Conservation (phyloP, 257 asterid species). For the Primulina eburnea region DNA sequence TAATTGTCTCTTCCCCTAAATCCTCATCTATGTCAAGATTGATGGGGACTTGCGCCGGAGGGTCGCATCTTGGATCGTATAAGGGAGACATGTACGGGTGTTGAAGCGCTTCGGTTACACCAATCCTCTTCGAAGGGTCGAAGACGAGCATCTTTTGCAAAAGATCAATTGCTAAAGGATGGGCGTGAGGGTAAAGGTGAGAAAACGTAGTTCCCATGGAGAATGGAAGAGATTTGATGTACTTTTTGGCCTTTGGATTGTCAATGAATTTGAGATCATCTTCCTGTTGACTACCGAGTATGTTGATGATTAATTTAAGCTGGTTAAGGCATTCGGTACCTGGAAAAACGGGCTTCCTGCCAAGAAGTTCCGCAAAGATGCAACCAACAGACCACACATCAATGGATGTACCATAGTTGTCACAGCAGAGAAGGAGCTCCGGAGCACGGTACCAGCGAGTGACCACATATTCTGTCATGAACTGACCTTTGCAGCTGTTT, state of each 20-base stretch:
- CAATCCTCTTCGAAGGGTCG: slow-evolving; percentile 63
- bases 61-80: slow-evolving; percentile 44
- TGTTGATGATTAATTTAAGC: slow-evolving; percentile 52
- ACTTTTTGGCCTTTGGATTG: slow-evolving; percentile 52
- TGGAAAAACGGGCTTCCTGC: slow-evolving; percentile 61
- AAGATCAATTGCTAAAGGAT: slow-evolving; percentile 56
- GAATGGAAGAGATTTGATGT: slow-evolving; percentile 48
- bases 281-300: slow-evolving; percentile 55
- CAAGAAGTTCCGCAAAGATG: slow-evolving; percentile 63
- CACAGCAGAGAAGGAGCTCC: slow-evolving; percentile 66
- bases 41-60: slow-evolving; percentile 48
- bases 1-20: slow-evolving; percentile 45
- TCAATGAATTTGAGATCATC: slow-evolving; percentile 52
- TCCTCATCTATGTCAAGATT: slow-evolving; percentile 55
- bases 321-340: slow-evolving; percentile 66
- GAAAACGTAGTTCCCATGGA: slow-evolving; percentile 42
- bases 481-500: slow-evolving; percentile 47
- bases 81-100: slow-evolving; percentile 62
- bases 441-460: slow-evolving; percentile 73
- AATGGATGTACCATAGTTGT: slow-evolving; percentile 58
- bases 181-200: slow-evolving; percentile 47
- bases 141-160: slow-evolving; percentile 58
- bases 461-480: slow-evolving; percentile 65
- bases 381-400: slow-evolving; percentile 71
- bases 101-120: slow-evolving; percentile 53